Conservation (phyloP, 805 yeast genomes). For the Diddensiella transvaalensis region DNA sequence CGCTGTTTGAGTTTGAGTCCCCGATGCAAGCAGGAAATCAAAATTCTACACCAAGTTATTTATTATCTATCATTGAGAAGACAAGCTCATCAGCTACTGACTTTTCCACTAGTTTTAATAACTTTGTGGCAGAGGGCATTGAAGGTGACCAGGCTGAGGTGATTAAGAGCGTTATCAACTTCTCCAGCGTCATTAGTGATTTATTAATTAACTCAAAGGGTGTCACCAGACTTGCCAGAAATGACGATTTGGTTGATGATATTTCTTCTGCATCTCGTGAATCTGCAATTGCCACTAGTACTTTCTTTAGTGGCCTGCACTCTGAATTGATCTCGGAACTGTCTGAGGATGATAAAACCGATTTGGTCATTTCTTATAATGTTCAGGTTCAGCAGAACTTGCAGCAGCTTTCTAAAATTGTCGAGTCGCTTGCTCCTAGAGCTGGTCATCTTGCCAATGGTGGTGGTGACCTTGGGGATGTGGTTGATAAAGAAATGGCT, state of each 20-base stretch:
- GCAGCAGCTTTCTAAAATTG: constrained; percentile 51
- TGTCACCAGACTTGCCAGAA: constrained; percentile 49
- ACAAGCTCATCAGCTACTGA: constrained; percentile 70
- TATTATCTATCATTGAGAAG: constrained; percentile 66
- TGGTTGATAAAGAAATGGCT: constrained; percentile 70
- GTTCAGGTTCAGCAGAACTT: constrained; percentile 68
- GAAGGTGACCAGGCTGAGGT: constrained; percentile 54
- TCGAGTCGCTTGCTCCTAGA: constrained; percentile 55
- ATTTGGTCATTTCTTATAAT: constrained; percentile 71
- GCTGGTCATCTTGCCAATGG: constrained; percentile 28
- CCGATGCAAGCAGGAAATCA: constrained; percentile 82
- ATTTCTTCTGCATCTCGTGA: constrained; percentile 48
- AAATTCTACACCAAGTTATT: constrained; percentile 66
- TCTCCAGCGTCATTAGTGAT: constrained; percentile 60
- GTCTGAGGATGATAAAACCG: constrained; percentile 64
- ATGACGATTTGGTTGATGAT: constrained; percentile 50
- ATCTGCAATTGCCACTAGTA: constrained; percentile 57
- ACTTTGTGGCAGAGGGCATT: constrained; percentile 72
- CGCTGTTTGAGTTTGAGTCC: constrained; percentile 63
- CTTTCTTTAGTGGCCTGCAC: constrained; percentile 56
- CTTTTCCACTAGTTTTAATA: constrained; percentile 73
- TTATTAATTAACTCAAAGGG: constrained; percentile 69
- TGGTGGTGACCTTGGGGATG: constrained; percentile 54
- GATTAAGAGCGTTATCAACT: constrained; percentile 58
- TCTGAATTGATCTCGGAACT: constrained; percentile 50